Evolutionary conservation across 2,329 filamentous ascomycete genomes (phyloP).

Genomic region (Colletotrichum sp.): DNA sequence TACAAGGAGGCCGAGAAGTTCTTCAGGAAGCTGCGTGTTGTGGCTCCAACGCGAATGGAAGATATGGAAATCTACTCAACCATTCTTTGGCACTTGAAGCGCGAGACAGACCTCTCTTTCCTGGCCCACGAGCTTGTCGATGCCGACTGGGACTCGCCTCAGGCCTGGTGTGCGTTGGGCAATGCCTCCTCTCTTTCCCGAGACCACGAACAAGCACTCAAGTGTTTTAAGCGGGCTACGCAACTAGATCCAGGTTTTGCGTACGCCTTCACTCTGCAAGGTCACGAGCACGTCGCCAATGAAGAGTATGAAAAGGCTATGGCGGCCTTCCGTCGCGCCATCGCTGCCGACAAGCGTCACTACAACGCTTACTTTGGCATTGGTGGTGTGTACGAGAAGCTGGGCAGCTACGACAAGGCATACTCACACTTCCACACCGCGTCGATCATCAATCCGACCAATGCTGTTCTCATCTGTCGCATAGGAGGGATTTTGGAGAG

Average conservation of each 20-base stretch:
- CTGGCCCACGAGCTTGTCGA: slow-evolving; percentile 91
- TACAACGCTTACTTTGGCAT: slow-evolving; percentile 99
- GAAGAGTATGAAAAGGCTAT: slow-evolving; percentile 98
- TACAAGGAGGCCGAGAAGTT: slow-evolving; percentile 88
- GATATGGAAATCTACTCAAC: slow-evolving; percentile 99
- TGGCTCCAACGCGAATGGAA: slow-evolving; percentile 82
- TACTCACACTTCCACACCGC: slow-evolving; percentile 91
- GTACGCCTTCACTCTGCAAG: slow-evolving; percentile 94
- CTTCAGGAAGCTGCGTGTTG: slow-evolving; percentile 78
- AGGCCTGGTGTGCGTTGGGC: slow-evolving; percentile 94
- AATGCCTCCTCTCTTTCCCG: slow-evolving; percentile 93
- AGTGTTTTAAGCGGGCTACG: slow-evolving; percentile 93
- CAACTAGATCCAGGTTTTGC: slow-evolving; percentile 90
- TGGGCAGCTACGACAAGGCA: slow-evolving; percentile 89
- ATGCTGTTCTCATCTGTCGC: slow-evolving; percentile 89
- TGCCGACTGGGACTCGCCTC: slow-evolving; percentile 83
- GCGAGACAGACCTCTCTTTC: slow-evolving; percentile 89
- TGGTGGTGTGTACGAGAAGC: slow-evolving; percentile 82
- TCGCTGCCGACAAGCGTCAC: slow-evolving; percentile 85
- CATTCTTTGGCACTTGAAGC: slow-evolving; percentile 97
- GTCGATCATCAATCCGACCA: slow-evolving; percentile 88
- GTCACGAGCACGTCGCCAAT: slow-evolving; percentile 93
- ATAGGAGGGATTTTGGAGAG: slow-evolving; percentile 91
- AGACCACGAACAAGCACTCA: slow-evolving; percentile 92
- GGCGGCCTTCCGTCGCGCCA: slow-evolving; percentile 82